A percentile compares a stretch with the other conserved stretches of the same genome.
Evolutionary conservation across 306 rosid genomes (phyloP).

Genomic region (Ormosia semicastrata): DNA sequence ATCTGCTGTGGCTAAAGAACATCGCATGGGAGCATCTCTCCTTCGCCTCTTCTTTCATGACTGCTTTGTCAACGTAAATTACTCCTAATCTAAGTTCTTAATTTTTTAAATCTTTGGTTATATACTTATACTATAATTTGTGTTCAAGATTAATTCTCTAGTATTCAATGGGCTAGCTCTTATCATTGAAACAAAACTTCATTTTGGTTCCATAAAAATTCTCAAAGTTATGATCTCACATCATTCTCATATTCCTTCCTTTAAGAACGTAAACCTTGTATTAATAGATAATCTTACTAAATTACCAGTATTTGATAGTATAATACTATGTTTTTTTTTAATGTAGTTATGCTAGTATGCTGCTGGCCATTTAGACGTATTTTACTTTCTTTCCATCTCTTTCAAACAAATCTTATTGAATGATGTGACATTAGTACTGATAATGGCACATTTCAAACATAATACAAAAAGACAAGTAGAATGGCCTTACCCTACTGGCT

Average conservation of each 20-base stretch:
- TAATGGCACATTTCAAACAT: not conserved
- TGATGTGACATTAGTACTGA: slow-evolving; percentile 11
- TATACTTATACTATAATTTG: not conserved
- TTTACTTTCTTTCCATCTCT: not conserved
- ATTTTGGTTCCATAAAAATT: not conserved
- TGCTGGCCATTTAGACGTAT: not conserved
- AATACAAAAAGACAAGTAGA: not conserved
- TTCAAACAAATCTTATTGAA: slow-evolving; percentile 7
- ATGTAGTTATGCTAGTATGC: not conserved
- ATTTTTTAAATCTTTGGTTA: not conserved
- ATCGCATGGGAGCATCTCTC: slow-evolving; percentile 73
- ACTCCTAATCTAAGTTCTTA: not conserved
- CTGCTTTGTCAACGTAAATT: slow-evolving; percentile 79
- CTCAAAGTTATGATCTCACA: not conserved
- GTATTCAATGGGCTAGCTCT: not conserved
- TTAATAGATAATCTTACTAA: not conserved
- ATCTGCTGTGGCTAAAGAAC: slow-evolving; percentile 52
- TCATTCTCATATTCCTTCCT: not conserved
- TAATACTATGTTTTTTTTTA: not conserved
- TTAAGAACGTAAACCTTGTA: not conserved
- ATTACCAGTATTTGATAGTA: not conserved
- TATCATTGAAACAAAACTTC: not conserved
- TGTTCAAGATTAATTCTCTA: not conserved
- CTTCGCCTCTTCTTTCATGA: slow-evolving; percentile 85
- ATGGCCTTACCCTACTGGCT: not conserved